Conservation (phyloP, 495 filamentous ascomycete species). For the Penicillium waksmanii region DNA sequence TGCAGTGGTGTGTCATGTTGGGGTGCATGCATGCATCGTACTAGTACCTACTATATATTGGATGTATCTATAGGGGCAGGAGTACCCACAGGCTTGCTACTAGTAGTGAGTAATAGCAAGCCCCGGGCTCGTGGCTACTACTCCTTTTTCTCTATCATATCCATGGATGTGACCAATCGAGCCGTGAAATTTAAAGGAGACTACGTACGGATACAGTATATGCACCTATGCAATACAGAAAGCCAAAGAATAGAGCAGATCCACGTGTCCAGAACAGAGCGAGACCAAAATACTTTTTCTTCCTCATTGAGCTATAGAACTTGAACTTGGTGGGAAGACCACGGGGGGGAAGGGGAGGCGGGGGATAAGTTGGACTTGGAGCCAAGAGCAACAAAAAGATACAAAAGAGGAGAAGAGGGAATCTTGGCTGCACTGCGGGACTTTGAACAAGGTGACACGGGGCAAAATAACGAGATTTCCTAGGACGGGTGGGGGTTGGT, state of each 20-base stretch:
- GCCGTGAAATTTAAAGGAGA: background rate
- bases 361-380: slow-evolving; percentile 31
- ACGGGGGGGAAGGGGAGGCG: slow-evolving; percentile 33
- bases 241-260: background rate
- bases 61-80: too few species aligned
- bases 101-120: background rate
- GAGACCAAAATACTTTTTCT: slow-evolving; percentile 39
- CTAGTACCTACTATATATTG: background rate
- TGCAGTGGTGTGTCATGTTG: too few species aligned
- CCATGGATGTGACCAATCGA: background rate
- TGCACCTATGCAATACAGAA: background rate
- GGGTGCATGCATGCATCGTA: background rate
- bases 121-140: background rate
- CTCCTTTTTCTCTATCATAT: background rate
- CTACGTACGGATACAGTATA: background rate
- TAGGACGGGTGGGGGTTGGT: slow-evolving; percentile 11
- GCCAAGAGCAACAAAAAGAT: slow-evolving; percentile 33
- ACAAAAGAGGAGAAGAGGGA: slow-evolving; percentile 40
- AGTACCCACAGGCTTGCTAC: too few species aligned
- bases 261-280: background rate
- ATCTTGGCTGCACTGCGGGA: slow-evolving; percentile 49
- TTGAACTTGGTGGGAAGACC: slow-evolving; percentile 25
- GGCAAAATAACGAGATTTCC: slow-evolving; percentile 21
- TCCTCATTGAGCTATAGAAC: slow-evolving; percentile 44
- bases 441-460: slow-evolving; percentile 46